These are phyloP conservation scores for Eucalyptus paniculata DNA, from an alignment of 345 rosid genomes.

Conservation along the genomic window DNA sequence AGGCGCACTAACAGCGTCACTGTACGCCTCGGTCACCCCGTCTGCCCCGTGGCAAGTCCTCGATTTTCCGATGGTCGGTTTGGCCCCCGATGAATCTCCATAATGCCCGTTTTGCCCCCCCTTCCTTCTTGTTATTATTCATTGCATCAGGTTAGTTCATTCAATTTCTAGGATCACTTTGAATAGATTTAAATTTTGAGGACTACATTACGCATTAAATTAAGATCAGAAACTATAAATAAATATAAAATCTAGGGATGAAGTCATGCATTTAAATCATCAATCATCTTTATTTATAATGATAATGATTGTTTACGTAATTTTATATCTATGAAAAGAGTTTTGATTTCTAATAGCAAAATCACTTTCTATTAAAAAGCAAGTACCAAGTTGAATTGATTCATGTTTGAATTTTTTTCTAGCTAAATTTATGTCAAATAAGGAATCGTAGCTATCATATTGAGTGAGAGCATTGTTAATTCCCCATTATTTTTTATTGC, in stretches of 20 bases:
- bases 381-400: rapidly evolving
- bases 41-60: neutral
- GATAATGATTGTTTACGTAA: neutral
- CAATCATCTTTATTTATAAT: too few relatives aligned
- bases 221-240: too few relatives aligned
- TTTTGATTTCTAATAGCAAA: neutral
- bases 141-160: too few relatives aligned
- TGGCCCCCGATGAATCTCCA: neutral
- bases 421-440: rapidly evolving
- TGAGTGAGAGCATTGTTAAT: neutral
- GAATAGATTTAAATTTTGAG: too few relatives aligned
- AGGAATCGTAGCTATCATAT: rapidly evolving
- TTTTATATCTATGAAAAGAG: neutral
- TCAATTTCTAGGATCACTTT: too few relatives aligned
- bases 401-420: neutral
- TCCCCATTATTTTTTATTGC: neutral
- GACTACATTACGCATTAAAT: too few relatives aligned
- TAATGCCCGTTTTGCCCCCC: neutral
- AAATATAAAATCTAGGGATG: too few relatives aligned
- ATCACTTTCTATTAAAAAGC: neutral
- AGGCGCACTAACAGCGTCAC: neutral
- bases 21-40: neutral
- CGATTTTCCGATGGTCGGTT: neutral
- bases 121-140: neutral
- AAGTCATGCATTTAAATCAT: too few relatives aligned